Conservation (phyloP, 768 basidiomycete species). For the Sarcodon sp. region DNA sequence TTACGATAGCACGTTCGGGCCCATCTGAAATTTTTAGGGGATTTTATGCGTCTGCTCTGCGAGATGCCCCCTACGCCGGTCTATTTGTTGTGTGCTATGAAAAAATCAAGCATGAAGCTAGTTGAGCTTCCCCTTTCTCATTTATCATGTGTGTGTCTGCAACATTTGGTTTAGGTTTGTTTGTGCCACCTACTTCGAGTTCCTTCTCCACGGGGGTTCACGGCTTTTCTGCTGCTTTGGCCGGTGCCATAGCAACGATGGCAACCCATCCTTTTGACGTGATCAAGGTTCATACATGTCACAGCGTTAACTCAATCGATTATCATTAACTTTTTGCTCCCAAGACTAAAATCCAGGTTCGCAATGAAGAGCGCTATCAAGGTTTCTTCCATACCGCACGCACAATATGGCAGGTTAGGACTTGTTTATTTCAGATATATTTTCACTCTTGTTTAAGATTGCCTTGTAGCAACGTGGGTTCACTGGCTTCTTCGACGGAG, state of each 20-base stretch:
- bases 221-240: conserved; percentile 58
- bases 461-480: conserved; percentile 60
- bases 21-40: conserved; percentile 78
- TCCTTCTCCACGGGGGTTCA: conserved; percentile 42
- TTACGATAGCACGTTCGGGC: conserved; percentile 53
- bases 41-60: conserved; percentile 75
- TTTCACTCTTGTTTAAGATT: background rate
- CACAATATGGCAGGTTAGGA: conserved; percentile 53
- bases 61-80: conserved; percentile 92
- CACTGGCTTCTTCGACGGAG: conserved; percentile 77
- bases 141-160: background rate
- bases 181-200: conserved; percentile 28
- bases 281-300: conserved; percentile 42
- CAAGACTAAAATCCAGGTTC: conserved; percentile 88
- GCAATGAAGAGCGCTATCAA: conserved; percentile 63
- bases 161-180: conserved; percentile 18
- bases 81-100: conserved; percentile 85
- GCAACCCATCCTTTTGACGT: conserved; percentile 91
- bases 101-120: conserved; percentile 61
- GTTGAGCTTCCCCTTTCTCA: conserved; percentile 23
- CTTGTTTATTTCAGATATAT: conserved; percentile 9
- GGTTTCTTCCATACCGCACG: conserved; percentile 50
- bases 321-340: background rate
- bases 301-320: background rate
- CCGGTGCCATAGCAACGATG: conserved; percentile 76